A percentile compares a stretch with the other conserved stretches of the same genome.
Evolutionary conservation across 2,329 filamentous ascomycete genomes (phyloP).

Genomic region (Phaeosphaeriaceae sp.): DNA sequence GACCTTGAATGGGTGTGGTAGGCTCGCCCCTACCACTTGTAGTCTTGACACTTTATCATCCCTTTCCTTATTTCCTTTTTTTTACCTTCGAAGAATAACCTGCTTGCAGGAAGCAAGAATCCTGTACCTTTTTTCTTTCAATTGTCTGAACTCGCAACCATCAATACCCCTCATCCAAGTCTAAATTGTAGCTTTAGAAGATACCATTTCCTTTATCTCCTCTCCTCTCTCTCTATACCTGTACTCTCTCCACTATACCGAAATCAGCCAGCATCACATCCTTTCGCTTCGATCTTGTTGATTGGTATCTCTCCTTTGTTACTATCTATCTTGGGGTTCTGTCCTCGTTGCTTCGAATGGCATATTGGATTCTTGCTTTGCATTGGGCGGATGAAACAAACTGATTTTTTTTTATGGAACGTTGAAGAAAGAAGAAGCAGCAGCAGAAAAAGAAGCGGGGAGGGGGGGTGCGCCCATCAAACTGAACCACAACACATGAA

Average conservation of each 20-base stretch:
- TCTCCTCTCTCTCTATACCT: conserved; percentile 30
- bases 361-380: conserved; percentile 16
- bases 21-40: conserved; percentile 69
- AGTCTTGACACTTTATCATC: conserved; percentile 54
- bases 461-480: too few relatives aligned
- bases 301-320: conserved; percentile 46
- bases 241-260: conserved; percentile 31
- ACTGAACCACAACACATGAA: conserved; percentile 24
- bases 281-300: conserved; percentile 28
- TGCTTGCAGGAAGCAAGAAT: conserved; percentile 33
- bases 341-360: conserved; percentile 7
- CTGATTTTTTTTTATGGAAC: conserved; percentile 26
- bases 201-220: conserved; percentile 47
- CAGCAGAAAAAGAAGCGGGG: too few relatives aligned
- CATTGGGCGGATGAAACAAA: conserved; percentile 28
- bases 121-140: conserved; percentile 23
- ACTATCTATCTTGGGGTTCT: conserved; percentile 22
- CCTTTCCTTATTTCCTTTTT: conserved; percentile 35
- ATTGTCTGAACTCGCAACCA: conserved; percentile 18
- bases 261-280: conserved; percentile 24
- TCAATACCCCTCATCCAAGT: conserved; percentile 23
- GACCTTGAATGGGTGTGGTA: conserved; percentile 95
- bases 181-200: conserved; percentile 48
- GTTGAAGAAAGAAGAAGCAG: too few relatives aligned
- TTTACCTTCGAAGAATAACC: conserved; percentile 24